A percentile compares a stretch with the other conserved stretches of the same genome.
These are phyloP conservation scores for Nakazawaea anatomiae DNA, from an alignment of 805 yeast genomes.

Conservation along the genomic window DNA sequence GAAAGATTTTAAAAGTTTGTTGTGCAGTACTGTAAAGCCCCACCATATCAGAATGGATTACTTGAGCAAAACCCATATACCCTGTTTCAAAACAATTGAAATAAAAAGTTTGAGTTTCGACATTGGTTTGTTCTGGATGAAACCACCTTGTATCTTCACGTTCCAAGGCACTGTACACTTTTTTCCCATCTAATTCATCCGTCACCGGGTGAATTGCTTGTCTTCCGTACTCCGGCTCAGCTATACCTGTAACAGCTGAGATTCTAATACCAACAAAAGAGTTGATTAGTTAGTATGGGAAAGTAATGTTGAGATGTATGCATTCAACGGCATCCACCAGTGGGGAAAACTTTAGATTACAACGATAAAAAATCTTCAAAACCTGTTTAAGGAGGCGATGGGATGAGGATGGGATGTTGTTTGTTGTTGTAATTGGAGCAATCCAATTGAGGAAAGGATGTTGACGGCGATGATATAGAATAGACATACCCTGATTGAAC, in stretches of 20 bases:
- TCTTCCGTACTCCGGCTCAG: slow-evolving; percentile 94
- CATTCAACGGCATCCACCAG: no score
- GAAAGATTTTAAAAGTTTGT: slow-evolving; percentile 80
- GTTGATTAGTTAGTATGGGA: neutral
- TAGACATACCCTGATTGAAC: slow-evolving; percentile 55
- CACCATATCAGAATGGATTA: slow-evolving; percentile 87
- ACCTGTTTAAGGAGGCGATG: neutral
- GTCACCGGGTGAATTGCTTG: slow-evolving; percentile 88
- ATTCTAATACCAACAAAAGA: slow-evolving; percentile 35
- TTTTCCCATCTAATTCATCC: slow-evolving; percentile 46
- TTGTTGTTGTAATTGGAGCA: neutral
- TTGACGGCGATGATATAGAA: neutral
- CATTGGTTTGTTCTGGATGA: slow-evolving; percentile 76
- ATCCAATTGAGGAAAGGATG: neutral
- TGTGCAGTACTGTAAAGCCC: slow-evolving; percentile 89
- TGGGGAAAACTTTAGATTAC: no score
- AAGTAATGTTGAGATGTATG: no score
- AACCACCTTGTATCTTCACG: slow-evolving; percentile 72
- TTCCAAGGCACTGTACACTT: slow-evolving; percentile 54
- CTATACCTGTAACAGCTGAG: slow-evolving; percentile 95
- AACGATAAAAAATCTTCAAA: no score
- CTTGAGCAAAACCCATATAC: slow-evolving; percentile 82
- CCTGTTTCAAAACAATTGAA: slow-evolving; percentile 60
- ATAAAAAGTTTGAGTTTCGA: slow-evolving; percentile 93
- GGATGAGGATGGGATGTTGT: neutral